Conservation (phyloP, 2,329 filamentous ascomycete species). For the Colletotrichum higginsianum region DNA sequence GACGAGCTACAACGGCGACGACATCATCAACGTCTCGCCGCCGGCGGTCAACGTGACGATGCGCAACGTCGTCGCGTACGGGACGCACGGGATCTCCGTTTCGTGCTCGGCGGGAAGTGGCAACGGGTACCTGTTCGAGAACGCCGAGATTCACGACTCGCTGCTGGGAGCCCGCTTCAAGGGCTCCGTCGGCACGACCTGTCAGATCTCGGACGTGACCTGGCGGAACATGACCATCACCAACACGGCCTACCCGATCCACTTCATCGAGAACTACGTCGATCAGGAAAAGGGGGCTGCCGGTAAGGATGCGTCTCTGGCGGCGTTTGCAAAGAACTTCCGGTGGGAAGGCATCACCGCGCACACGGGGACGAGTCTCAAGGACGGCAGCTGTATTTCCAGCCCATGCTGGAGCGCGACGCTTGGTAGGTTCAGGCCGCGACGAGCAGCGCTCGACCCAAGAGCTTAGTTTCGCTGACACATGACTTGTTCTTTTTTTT, state of each 20-base stretch:
- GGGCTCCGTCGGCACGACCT: constrained; percentile 27
- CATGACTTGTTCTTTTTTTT: neutral
- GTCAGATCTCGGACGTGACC: constrained; percentile 25
- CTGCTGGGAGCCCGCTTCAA: constrained; percentile 29
- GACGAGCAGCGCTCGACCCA: neutral
- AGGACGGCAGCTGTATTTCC: constrained; percentile 23
- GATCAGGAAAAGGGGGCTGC: constrained; percentile 30
- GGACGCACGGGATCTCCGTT: constrained; percentile 26
- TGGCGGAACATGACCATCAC: constrained; percentile 33
- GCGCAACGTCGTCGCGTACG: constrained; percentile 26
- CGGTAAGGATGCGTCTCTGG: constrained; percentile 23
- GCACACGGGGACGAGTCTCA: constrained; percentile 13
- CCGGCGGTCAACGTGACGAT: constrained; percentile 30
- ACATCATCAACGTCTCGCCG: constrained; percentile 29
- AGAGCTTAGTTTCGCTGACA: neutral
- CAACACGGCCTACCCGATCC: constrained; percentile 28
- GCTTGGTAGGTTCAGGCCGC: neutral
- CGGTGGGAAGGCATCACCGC: constrained; percentile 26
- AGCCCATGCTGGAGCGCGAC: constrained; percentile 30
- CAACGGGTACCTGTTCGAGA: constrained; percentile 24
- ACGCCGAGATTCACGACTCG: constrained; percentile 25
- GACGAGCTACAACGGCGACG: constrained; percentile 31
- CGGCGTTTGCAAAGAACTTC: constrained; percentile 30
- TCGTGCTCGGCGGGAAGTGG: constrained; percentile 20
- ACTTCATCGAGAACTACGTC: constrained; percentile 36